Evolutionary conservation across 495 filamentous ascomycete species (phyloP).

Genomic region (Oidiodendron maius): DNA sequence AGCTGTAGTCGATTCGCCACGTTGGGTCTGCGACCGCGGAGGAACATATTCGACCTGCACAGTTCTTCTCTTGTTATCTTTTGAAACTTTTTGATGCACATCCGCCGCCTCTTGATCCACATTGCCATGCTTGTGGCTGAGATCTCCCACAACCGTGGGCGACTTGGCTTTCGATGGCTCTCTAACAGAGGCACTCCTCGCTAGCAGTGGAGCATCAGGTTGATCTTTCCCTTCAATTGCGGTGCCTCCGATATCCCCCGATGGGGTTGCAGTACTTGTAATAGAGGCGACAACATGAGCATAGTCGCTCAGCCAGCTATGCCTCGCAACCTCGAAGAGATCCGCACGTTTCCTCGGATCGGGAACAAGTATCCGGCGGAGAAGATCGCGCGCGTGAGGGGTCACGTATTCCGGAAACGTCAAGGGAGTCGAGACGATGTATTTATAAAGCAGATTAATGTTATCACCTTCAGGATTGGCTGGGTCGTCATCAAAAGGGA

Average conservation of each 20-base stretch:
- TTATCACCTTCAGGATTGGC: constrained; percentile 99
- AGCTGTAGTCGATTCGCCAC: constrained; percentile 44
- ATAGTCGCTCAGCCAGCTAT: constrained; percentile 98
- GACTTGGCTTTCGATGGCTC: constrained; percentile 71
- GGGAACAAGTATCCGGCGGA: constrained; percentile 91
- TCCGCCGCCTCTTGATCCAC: constrained; percentile 61
- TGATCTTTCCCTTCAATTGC: constrained; percentile 63
- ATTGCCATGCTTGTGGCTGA: constrained; percentile 69
- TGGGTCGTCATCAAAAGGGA: constrained; percentile 98
- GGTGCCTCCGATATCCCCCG: constrained; percentile 77
- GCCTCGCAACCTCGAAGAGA: constrained; percentile 93
- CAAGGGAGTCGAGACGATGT: constrained; percentile 94
- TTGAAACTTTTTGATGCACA: constrained; percentile 55
- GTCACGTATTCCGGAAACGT: constrained; percentile 99
- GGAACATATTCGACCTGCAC: constrained; percentile 98
- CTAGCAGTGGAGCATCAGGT: constrained; percentile 59
- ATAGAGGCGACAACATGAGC: constrained; percentile 92
- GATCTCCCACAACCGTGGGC: constrained; percentile 53
- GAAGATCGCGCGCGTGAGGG: constrained; percentile 87
- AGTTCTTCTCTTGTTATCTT: constrained; percentile 86
- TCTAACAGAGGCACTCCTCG: constrained; percentile 84
- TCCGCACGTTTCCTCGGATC: constrained; percentile 93
- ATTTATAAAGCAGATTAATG: constrained; percentile 98
- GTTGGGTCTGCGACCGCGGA: constrained; percentile 71
- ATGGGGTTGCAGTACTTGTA: constrained; percentile 87